Evolutionary conservation across 805 yeast genomes (phyloP).

Genomic region (Wickerhamiella australiensis): DNA sequence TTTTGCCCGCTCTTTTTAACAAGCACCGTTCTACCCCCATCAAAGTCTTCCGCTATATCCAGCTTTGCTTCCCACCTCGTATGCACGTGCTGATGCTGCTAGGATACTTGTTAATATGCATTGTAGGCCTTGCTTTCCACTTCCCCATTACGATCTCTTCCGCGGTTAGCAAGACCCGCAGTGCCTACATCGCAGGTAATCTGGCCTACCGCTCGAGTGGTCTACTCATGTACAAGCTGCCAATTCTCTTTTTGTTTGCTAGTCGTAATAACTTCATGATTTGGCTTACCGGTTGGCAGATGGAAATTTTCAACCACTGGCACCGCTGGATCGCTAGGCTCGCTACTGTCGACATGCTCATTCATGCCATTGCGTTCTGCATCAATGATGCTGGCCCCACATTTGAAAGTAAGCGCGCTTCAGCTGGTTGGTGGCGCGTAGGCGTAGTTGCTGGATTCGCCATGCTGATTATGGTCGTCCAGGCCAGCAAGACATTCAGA

Average conservation of each 20-base stretch:
- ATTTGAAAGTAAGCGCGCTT: constrained; percentile 15
- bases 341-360: constrained; percentile 28
- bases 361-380: constrained; percentile 29
- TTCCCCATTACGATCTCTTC: not conserved
- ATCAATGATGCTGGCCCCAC: not conserved
- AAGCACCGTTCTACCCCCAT: constrained; percentile 7
- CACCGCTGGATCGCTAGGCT: constrained; percentile 44
- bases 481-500: constrained; percentile 32
- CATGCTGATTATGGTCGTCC: constrained; percentile 32
- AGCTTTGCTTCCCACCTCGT: constrained; percentile 9
- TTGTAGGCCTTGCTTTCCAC: constrained; percentile 5
- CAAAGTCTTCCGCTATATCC: constrained; percentile 4
- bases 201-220: constrained; percentile 6
- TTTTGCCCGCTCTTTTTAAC: constrained; percentile 12
- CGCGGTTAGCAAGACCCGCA: not conserved
- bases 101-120: constrained; percentile 8
- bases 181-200: not conserved
- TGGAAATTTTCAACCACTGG: constrained; percentile 43
- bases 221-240: constrained; percentile 12
- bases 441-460: constrained; percentile 23
- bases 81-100: constrained; percentile 6
- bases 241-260: constrained; percentile 40
- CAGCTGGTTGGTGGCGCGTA: constrained; percentile 19
- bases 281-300: constrained; percentile 47
- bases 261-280: constrained; percentile 59